Percentiles rank a stretch among this genome's conserved stretches.
These are phyloP conservation scores for Davidsoniella neocaledoniae DNA, from an alignment of 2,329 filamentous ascomycete genomes.

Conservation along the genomic window DNA sequence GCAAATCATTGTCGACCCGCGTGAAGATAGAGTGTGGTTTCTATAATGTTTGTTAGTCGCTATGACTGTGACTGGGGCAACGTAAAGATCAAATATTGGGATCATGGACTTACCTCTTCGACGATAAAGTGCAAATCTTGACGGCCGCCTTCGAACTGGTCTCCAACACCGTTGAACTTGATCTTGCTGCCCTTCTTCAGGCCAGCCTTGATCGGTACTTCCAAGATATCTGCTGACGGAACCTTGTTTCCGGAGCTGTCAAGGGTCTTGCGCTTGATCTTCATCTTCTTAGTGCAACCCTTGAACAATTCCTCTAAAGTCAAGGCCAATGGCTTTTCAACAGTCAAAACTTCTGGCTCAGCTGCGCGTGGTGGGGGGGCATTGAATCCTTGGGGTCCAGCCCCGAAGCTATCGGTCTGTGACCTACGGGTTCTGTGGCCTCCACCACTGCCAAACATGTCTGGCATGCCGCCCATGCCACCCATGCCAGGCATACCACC, in stretches of 20 bases:
- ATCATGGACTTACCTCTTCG: conserved; percentile 54
- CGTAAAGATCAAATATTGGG: not conserved
- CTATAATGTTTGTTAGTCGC: conserved; percentile 34
- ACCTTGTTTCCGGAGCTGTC: conserved; percentile 73
- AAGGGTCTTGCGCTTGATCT: conserved; percentile 92
- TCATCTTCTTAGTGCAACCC: conserved; percentile 89
- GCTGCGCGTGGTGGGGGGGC: conserved; percentile 32
- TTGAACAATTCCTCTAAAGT: conserved; percentile 77
- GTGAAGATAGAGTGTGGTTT: conserved; percentile 75
- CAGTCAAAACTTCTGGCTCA: conserved; percentile 66
- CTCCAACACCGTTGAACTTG: conserved; percentile 93
- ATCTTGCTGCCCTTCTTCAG: conserved; percentile 96
- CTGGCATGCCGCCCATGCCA: conserved; percentile 24
- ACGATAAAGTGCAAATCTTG: conserved; percentile 94
- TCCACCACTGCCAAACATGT: conserved; percentile 12
- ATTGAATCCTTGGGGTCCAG: conserved; percentile 4
- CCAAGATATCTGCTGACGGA: conserved; percentile 75
- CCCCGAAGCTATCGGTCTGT: conserved; percentile 3
- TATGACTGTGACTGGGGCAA: not conserved
- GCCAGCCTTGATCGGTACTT: conserved; percentile 89
- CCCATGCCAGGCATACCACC: conserved; percentile 26
- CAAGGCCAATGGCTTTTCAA: conserved; percentile 68
- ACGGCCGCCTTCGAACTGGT: conserved; percentile 88
- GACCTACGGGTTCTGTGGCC: not conserved
- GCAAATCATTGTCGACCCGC: conserved; percentile 76